Base-by-base conservation (phyloP, 2,329 filamentous ascomycete species). In the Penicillium frequentans region DNA sequence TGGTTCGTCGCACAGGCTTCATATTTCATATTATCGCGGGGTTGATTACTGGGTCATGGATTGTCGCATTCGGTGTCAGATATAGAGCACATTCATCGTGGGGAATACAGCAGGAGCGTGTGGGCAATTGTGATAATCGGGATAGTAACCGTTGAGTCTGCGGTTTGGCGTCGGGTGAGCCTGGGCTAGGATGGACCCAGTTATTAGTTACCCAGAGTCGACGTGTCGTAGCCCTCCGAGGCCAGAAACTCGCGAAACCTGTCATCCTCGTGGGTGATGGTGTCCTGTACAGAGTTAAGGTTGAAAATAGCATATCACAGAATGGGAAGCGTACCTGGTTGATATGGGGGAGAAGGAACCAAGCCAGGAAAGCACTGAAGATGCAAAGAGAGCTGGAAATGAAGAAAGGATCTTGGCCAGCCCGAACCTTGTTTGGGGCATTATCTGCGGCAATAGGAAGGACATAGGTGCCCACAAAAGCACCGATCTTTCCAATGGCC, bases 391-490 rank as follows among this genome's bases (percentile, higher is more conserved):
- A 80, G 39, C 87, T 89, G 2, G 87, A 88, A n/a, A 97, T 90
- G 73, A 87, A 96, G 77, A 96, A 97, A 0, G 92, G 92, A 64
- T 96, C 91, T 70, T 96, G 91, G 1, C 90, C 90, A 5, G 82
- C 81, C 21, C 84, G 81, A 21, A 83, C 76, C 0, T 75, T 74
- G 52, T 82, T 78, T 54, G 79, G 86, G 0, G 82, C 82, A 50
- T 86, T 81, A 26, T 80, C 76, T 59, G 79, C 74, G 55, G 92
- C 88, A 58, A 91, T 84, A 0, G 89, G 88, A 69, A 95, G 91
- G 13, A 95, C 86, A 66, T 90, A 93, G 1, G 89, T 91, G 10
- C 93, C 93, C 9, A 96, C 86, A 65, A 96, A 96, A 3, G 91
- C 93, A 49, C 78, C 78, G 19, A 81, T 67, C 62, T 80, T 81